Percentiles rank a stretch among this genome's conserved stretches.
Conservation (phyloP, 371 early-diverging fungal species). For the Rhizopus sp. region DNA sequence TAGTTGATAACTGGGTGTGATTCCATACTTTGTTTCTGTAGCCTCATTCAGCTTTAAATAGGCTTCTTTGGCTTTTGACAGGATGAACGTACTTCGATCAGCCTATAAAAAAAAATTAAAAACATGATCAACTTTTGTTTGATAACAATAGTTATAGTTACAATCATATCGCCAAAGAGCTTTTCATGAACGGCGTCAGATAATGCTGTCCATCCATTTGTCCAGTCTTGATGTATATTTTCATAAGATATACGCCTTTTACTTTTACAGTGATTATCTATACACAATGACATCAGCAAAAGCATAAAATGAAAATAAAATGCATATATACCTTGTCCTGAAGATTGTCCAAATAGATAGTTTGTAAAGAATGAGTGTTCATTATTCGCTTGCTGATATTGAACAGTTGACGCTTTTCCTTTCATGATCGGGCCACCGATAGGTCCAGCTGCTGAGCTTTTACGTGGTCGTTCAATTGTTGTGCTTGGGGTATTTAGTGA, state of each 20-base stretch:
- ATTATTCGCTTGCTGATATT: conserved; percentile 8
- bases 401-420: conserved; percentile 4
- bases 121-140: background rate
- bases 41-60: conserved; percentile 40
- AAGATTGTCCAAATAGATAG: conserved; percentile 36
- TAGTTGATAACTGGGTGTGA: conserved; percentile 28
- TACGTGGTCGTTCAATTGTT: conserved; percentile 27
- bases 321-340: conserved; percentile 4
- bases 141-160: conserved; percentile 14
- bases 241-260: conserved; percentile 12
- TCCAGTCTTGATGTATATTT: conserved; percentile 10
- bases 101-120: conserved; percentile 4
- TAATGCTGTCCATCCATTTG: conserved; percentile 40
- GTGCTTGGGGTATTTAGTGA: background rate
- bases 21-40: conserved; percentile 24
- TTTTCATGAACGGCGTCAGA: conserved; percentile 42
- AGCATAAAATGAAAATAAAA: background rate
- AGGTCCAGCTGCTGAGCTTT: conserved; percentile 23
- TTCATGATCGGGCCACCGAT: conserved; percentile 27
- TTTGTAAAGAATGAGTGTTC: conserved; percentile 40
- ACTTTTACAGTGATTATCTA: background rate
- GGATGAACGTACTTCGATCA: conserved; percentile 25
- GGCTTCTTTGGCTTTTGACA: conserved; percentile 34
- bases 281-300: background rate
- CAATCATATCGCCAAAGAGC: conserved; percentile 42